Evolutionary conservation across 345 rosid genomes (phyloP).

Genomic region (Rhodomyrtus tomentosa): DNA sequence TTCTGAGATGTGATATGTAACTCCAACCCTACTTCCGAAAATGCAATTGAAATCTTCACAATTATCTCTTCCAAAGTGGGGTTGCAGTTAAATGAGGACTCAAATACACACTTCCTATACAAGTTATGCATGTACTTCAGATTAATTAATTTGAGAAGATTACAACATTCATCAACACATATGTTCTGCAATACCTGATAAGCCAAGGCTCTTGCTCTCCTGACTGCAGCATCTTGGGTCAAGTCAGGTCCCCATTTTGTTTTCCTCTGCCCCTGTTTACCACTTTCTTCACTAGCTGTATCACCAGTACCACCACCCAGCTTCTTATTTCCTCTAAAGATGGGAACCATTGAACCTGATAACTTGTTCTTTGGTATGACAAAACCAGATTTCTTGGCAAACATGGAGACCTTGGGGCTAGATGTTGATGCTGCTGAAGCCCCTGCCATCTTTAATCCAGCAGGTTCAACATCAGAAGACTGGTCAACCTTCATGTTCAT

Average conservation of each 20-base stretch:
- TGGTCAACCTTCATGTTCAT: constrained; percentile 18
- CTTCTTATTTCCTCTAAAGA: constrained; percentile 45
- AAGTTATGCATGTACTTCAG: not conserved
- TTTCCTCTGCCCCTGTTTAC: constrained; percentile 47
- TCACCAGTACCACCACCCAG: constrained; percentile 21
- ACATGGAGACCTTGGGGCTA: constrained; percentile 57
- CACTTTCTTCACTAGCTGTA: constrained; percentile 21
- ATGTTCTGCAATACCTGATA: constrained; percentile 53
- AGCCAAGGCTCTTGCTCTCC: constrained; percentile 54
- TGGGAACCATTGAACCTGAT: constrained; percentile 75
- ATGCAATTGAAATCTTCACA: not conserved
- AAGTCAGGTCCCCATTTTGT: constrained; percentile 86
- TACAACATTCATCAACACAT: not conserved
- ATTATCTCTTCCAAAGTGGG: not conserved
- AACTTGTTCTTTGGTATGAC: constrained; percentile 89
- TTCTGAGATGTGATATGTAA: not conserved
- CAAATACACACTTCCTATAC: not conserved
- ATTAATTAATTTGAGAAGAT: not conserved
- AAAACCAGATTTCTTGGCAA: constrained; percentile 71
- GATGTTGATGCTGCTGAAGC: constrained; percentile 18
- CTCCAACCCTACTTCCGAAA: not conserved
- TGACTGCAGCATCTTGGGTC: constrained; percentile 49
- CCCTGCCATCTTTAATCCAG: constrained; percentile 25
- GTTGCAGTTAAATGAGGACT: not conserved
- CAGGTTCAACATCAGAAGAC: constrained; percentile 14